Base-by-base conservation (phyloP, 768 basidiomycete species). In the Lactarius indigo region DNA sequence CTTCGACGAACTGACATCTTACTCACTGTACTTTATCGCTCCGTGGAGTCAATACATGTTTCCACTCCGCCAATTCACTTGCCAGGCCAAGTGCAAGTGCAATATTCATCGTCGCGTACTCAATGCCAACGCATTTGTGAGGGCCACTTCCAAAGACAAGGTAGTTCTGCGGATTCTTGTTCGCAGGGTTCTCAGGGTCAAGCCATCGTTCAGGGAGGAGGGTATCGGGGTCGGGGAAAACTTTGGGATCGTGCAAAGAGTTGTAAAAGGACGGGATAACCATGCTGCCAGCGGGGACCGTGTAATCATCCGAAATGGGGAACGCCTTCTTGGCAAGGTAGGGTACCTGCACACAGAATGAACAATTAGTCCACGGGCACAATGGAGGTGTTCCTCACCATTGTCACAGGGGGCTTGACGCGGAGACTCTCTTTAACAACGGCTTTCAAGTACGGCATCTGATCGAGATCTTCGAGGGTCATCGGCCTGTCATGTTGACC, bases 61-160 rank as follows among this genome's bases (percentile, higher is more conserved):
- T 87, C 84, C 89, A 97, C 74, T 96, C 82, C 80, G 94, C 86
- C 73, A 88, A 80, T 39, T 85, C 83, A 61, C 85, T 84, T 0
- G 96, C 95, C n/a, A 87, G 87, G 6, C 89, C 95, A 31, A 98
- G 82, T 4, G 90, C 88, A 23, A 96, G 82, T 1, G 84, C 89
- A 64, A 98, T 94, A 78, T 96, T 95, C 87, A 94, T 88, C 71
- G 82, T 85, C 42, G 96, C 94, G 74, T 98, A 99, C 76, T 97
- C 94, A 60, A 92, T 73, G 33, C 94, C 96, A 68, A 97, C 94
- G 77, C 94, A 96, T 70, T 87, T 85, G 79, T 98, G 94, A 61
- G 95, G 94, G 7, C 96, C 96, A 69, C 87, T 87, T 50, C 97
- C 96, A 76, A 94, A 98, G 33, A 98, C 92, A 69, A 99, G 87